phyloP scores from a whole-genome alignment of 108 stramenopile genomes.

The Pseudonitzschia pungens region DNA sequence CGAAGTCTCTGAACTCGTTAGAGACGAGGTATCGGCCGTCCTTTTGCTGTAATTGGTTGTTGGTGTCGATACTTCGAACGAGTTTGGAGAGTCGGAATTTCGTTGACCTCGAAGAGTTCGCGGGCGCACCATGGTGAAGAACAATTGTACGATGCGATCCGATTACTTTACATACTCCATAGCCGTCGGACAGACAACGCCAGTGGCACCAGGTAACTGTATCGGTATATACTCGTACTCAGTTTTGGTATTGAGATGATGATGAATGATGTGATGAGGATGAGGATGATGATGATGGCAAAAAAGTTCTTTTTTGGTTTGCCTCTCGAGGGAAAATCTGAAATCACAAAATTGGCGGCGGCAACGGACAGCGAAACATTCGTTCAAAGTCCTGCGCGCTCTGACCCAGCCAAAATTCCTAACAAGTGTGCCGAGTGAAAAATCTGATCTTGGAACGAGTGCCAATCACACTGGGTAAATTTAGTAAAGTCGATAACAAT shows the following conservation, averaged over 20 bases:
- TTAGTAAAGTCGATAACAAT: too few relatives aligned
- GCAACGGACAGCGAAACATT: background rate
- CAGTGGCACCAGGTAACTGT: too few relatives aligned
- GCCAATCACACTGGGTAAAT: too few relatives aligned
- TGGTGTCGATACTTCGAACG: background rate
- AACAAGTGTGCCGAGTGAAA: too few relatives aligned
- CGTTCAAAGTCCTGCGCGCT: background rate
- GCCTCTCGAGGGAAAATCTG: background rate
- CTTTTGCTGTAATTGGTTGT: background rate
- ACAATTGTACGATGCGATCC: background rate
- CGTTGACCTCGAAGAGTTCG: background rate
- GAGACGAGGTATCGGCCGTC: conserved; percentile 3
- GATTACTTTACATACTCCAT: background rate
- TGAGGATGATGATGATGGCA: background rate
- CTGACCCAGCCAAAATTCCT: background rate
- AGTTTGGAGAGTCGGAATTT: background rate
- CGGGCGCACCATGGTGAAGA: background rate
- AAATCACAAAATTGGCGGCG: background rate
- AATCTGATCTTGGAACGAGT: too few relatives aligned
- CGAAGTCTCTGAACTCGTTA: conserved; percentile 1
- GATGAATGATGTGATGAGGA: too few relatives aligned
- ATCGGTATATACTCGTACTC: too few relatives aligned
- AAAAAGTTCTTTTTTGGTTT: background rate
- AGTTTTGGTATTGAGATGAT: too few relatives aligned
- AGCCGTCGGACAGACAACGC: too few relatives aligned